Evolutionary conservation across 176 grass and related monocot species (phyloP).

Genomic region (Aegilops tauschii): DNA sequence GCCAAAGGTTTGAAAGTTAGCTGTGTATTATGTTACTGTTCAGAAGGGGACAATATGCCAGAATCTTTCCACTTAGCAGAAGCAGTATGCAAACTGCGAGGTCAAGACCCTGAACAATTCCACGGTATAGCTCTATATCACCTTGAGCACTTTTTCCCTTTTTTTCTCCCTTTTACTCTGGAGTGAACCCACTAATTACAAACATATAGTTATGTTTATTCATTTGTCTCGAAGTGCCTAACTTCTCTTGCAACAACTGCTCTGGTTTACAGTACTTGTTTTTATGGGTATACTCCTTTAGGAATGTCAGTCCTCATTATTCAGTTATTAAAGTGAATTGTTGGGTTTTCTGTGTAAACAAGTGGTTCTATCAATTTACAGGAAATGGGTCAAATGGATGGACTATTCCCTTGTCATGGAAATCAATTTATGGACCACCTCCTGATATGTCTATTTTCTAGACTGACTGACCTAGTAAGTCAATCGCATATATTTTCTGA

Average conservation of each 20-base stretch:
- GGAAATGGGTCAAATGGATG: constrained; percentile 64
- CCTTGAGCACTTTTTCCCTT: background rate
- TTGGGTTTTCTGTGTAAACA: constrained; percentile 8
- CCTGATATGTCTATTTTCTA: constrained; percentile 89
- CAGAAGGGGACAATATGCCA: constrained; percentile 93
- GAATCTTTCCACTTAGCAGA: constrained; percentile 85
- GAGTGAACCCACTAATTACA: background rate
- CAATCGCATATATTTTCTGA: too few species aligned
- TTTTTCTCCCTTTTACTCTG: background rate
- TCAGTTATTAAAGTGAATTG: background rate
- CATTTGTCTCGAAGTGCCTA: background rate
- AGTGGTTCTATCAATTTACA: constrained; percentile 29
- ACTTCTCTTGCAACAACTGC: background rate
- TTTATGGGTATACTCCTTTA: background rate
- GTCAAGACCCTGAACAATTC: constrained; percentile 57
- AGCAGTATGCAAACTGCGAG: constrained; percentile 68
- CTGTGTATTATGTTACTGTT: constrained; percentile 89
- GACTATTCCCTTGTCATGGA: constrained; percentile 82
- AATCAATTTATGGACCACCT: constrained; percentile 90
- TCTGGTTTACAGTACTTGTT: background rate
- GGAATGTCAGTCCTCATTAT: constrained; percentile 7
- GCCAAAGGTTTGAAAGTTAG: constrained; percentile 80
- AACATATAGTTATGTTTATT: constrained; percentile 2
- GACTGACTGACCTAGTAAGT: constrained; percentile 36
- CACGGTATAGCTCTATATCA: constrained; percentile 47